Base-by-base conservation (phyloP, 768 basidiomycete genomes). In the Goffeauzyma gilvescens region DNA sequence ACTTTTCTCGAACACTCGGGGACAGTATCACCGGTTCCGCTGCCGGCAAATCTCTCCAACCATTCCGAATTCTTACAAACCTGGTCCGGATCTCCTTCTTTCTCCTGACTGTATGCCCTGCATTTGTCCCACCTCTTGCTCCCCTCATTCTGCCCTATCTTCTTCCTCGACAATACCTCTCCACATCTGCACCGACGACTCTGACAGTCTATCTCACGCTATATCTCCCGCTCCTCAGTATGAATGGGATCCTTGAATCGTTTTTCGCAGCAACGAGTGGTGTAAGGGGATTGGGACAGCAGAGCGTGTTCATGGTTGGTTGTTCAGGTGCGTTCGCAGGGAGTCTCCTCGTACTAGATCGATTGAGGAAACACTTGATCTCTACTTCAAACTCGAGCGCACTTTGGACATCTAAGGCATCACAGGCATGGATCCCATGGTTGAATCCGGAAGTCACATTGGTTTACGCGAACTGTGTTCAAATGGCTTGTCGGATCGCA, bases 181-280 rank as follows among this genome's bases (percentile, higher is more conserved):
- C 69, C 31, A 86, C 87, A 0, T 83, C 81, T 32, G 87, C 89
- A 0, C 79, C 84, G 0, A 50, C 63, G 12, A 79, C 90, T 27
- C 73, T 98, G 5, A 62, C 65, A 10, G 75, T 78, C 1, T 98
- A 87, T 74, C 63, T 84, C 18, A 54, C 43, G 4, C 79, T 74
- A 68, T 90, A 89, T 53, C 78, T 96, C 50, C 93, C 93, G 0
- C 71, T 81, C 17, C 71, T 98, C 55, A 81, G 81, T 5, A 65
- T 85, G 50, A 98, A 98, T 57, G 93, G 93, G 2, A 73, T 82
- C 0, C 66, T 90, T 14, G 93, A 98, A 58, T 84, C 89, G 0
- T 89, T 93, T 62, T 70, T 90, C 51, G 75, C 81, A 2, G 79
- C 82, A 42, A 76, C 78, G 2, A 81, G 85, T 1, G 68, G 70